These are phyloP conservation scores for Tulasnella sp. DNA, from an alignment of 768 basidiomycete genomes.

Conservation along the genomic window DNA sequence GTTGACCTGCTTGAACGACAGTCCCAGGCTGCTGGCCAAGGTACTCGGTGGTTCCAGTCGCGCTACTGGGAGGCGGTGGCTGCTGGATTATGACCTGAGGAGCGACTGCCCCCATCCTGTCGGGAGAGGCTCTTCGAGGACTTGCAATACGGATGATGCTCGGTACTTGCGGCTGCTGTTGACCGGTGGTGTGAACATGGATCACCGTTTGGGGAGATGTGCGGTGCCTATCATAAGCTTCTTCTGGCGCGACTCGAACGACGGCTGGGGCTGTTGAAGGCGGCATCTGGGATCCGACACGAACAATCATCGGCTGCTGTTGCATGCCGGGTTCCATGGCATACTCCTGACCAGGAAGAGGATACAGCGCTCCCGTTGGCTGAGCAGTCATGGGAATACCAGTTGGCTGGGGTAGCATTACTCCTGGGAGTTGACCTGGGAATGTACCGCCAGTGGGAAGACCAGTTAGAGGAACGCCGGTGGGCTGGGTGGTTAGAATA, in stretches of 20 bases:
- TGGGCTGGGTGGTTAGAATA: background rate
- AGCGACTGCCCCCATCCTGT: background rate
- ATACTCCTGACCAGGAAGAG: background rate
- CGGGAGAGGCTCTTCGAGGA: background rate
- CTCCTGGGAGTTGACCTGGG: background rate
- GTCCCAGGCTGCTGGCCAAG: background rate
- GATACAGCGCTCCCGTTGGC: background rate
- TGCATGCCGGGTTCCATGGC: background rate
- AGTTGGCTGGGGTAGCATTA: background rate
- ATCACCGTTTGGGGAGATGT: background rate
- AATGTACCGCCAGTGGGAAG: background rate
- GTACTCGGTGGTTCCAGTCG: background rate
- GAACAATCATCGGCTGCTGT: background rate
- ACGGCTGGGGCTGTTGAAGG: background rate
- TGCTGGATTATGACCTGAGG: background rate
- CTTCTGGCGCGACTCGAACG: background rate
- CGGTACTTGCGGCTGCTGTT: background rate
- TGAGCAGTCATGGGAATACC: background rate
- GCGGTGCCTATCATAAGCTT: background rate
- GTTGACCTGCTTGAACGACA: background rate
- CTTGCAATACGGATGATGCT: background rate
- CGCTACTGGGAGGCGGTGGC: background rate
- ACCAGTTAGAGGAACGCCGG: background rate
- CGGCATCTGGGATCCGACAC: background rate
- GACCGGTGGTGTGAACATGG: background rate